phyloP scores from a whole-genome alignment of 768 basidiomycete genomes.

The Suillus brevipes region DNA sequence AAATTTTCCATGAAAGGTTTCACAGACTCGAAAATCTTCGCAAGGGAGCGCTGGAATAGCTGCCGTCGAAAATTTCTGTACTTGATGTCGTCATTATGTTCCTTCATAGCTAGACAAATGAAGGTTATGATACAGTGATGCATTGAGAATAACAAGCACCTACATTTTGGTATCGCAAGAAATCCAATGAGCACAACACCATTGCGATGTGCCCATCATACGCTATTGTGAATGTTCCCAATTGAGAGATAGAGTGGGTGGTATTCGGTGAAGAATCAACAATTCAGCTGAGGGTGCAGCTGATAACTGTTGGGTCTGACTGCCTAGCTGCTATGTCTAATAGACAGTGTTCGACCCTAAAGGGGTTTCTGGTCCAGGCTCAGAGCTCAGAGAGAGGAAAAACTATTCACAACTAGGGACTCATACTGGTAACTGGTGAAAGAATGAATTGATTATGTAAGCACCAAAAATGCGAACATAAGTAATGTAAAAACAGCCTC shows the following conservation, averaged over 20 bases:
- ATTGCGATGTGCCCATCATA: not conserved
- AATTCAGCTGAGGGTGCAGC: no score
- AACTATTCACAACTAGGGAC: no score
- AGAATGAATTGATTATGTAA: no score
- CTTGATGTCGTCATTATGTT: not conserved
- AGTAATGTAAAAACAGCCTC: no score
- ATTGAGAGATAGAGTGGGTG: not conserved
- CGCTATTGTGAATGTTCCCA: not conserved
- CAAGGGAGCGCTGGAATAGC: slow-evolving; percentile 33
- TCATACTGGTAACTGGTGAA: no score
- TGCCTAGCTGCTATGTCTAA: no score
- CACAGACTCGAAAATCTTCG: slow-evolving; percentile 25
- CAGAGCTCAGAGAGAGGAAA: no score
- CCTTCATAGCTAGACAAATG: not conserved
- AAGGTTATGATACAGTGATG: not conserved
- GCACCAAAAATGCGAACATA: no score
- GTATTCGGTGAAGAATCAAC: no score
- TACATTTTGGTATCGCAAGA: not conserved
- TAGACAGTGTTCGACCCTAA: no score
- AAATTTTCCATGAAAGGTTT: slow-evolving; percentile 28
- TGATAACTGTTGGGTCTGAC: no score
- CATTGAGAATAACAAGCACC: not conserved
- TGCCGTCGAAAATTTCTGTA: slow-evolving; percentile 25
- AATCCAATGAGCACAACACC: not conserved
- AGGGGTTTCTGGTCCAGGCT: no score